Evolutionary conservation across 306 rosid species (phyloP).

Genomic region (Quercus cerris): DNA sequence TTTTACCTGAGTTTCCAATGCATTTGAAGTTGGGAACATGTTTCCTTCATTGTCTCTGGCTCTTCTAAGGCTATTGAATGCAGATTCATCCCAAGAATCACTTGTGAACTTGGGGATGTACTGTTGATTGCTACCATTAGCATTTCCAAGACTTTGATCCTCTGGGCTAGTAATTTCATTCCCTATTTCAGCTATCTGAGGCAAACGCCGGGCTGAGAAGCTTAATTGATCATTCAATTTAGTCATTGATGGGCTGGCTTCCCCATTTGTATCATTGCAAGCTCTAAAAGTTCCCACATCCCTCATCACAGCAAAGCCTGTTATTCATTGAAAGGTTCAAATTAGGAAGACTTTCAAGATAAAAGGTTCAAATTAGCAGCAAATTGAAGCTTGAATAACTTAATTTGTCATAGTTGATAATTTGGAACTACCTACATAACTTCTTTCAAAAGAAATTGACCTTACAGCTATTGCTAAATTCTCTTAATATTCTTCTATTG

Average conservation of each 20-base stretch:
- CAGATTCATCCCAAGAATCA: slow-evolving; percentile 59
- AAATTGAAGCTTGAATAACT: not conserved
- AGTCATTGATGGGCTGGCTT: slow-evolving; percentile 34
- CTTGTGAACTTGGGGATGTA: slow-evolving; percentile 34
- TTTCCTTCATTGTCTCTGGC: slow-evolving; percentile 50
- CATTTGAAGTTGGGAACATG: slow-evolving; percentile 47
- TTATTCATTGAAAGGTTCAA: not conserved
- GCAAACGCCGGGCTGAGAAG: slow-evolving; percentile 51
- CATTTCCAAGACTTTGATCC: slow-evolving; percentile 31
- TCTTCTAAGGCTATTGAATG: slow-evolving; percentile 42
- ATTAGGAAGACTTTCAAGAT: not conserved
- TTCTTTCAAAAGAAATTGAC: not conserved
- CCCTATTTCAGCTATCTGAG: slow-evolving; percentile 56
- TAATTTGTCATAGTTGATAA: not conserved
- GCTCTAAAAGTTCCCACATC: slow-evolving; percentile 33
- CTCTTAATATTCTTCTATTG: not conserved
- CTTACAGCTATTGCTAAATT: not conserved
- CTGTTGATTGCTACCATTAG: slow-evolving; percentile 22
- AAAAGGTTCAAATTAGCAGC: not conserved
- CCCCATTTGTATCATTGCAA: slow-evolving; percentile 43
- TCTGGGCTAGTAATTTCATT: slow-evolving; percentile 32
- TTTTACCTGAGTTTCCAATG: slow-evolving; percentile 57
- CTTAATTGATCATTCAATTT: slow-evolving; percentile 25
- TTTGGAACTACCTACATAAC: too few relatives aligned
- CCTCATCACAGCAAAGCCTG: slow-evolving; percentile 49